Evolutionary conservation across 2,329 filamentous ascomycete genomes (phyloP).

Genomic region (Diaporthe nobilis): DNA sequence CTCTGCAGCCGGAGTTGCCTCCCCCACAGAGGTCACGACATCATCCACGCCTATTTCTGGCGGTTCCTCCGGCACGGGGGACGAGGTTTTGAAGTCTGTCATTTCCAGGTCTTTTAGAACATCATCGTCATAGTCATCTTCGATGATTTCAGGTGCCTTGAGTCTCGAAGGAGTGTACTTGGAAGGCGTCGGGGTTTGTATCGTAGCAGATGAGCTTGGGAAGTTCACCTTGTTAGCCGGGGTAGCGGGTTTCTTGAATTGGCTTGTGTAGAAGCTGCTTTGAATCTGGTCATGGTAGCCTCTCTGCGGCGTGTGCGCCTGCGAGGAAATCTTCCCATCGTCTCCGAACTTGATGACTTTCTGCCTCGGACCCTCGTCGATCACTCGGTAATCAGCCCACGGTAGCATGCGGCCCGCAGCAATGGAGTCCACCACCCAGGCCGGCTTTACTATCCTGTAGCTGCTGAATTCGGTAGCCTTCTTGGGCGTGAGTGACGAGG

Average conservation of each 20-base stretch:
- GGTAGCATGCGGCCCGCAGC: constrained; percentile 84
- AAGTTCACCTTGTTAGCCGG: constrained; percentile 45
- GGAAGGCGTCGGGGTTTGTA: constrained; percentile 34
- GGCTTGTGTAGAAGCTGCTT: constrained; percentile 84
- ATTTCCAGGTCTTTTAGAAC: background rate
- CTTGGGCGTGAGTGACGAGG: constrained; percentile 90
- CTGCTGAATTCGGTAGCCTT: constrained; percentile 89
- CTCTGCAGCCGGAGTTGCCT: background rate
- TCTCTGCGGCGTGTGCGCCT: constrained; percentile 69
- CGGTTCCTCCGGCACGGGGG: background rate
- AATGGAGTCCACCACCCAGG: constrained; percentile 94
- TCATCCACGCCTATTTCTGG: background rate
- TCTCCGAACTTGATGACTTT: constrained; percentile 75
- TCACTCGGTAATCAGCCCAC: constrained; percentile 87
- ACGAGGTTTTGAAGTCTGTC: background rate
- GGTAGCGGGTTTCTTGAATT: constrained; percentile 66
- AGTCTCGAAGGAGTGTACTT: constrained; percentile 41
- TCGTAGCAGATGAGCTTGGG: constrained; percentile 42
- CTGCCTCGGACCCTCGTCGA: constrained; percentile 88
- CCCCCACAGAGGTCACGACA: background rate
- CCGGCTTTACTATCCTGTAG: constrained; percentile 93
- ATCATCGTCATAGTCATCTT: constrained; percentile 56
- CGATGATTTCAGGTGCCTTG: constrained; percentile 51
- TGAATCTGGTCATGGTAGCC: constrained; percentile 88
- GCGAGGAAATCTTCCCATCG: constrained; percentile 75